Conservation (phyloP, 1,139 yeast genomes). For the Arxiozyma heterogenica region DNA sequence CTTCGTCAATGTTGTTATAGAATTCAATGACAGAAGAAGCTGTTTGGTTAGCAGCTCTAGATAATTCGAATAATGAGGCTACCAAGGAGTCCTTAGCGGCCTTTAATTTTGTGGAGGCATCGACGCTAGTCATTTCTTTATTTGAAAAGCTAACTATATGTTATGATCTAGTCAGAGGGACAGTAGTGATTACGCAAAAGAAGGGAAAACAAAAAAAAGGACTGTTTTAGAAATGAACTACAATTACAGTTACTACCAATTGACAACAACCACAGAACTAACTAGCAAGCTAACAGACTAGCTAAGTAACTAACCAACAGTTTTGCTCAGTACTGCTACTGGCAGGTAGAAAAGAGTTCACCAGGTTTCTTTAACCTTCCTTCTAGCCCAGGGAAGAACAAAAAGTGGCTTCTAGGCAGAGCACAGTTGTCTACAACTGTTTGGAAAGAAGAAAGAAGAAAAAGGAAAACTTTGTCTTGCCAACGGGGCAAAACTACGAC, state of each 20-base stretch:
- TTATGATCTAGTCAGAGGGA: background rate
- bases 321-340: too few species aligned
- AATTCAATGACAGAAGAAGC: conserved; percentile 70
- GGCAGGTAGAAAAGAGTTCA: background rate
- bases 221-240: background rate
- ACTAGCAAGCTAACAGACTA: background rate
- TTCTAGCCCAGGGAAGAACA: background rate
- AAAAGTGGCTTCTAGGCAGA: background rate
- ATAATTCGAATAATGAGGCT: conserved; percentile 66
- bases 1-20: conserved; percentile 44
- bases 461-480: background rate
- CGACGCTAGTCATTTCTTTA: conserved; percentile 18
- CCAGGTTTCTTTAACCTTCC: background rate
- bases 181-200: background rate
- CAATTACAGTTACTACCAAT: background rate
- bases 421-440: background rate
- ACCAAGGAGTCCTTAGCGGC: conserved; percentile 41
- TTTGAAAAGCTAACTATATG: conserved; percentile 4
- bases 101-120: conserved; percentile 26
- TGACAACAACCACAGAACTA: background rate
- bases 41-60: conserved; percentile 74
- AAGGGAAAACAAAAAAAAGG: too few species aligned
- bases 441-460: too few species aligned
- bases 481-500: background rate
- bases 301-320: background rate